Evolutionary conservation across 768 basidiomycete species (phyloP), one percentile per base, ranked within the genome.

Genomic region (Ephemerocybe angulata): DNA sequence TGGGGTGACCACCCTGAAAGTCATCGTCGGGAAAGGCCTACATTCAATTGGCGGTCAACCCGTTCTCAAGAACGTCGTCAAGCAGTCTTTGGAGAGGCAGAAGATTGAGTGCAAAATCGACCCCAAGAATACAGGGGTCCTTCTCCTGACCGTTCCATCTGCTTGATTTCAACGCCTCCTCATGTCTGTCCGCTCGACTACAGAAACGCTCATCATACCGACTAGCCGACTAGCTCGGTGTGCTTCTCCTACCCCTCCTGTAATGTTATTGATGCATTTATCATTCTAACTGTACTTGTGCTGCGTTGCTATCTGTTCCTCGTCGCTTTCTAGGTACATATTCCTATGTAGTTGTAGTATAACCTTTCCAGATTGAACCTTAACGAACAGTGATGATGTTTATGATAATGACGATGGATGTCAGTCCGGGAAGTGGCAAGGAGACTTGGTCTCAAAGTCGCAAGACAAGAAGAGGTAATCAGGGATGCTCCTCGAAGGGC

Each of bases 21-120:
- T 82, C 3, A 80, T 82, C 58, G 77, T 79, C 1, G 90, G 90
- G 19, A 94, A 91, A 66, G 95, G 95, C 2, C 67, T 88, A 30
- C 95, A 98, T 70, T 93, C 90, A 2, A 68, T 76, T 4, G 73
- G 78, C 4, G 81, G 85, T 46, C 75, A 81, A 10, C 86, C 91
- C 1, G 90, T 90, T 65, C 73, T 98, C 62, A 93, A 90, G 64
- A 86, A 88, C 12, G 88, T 87, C 1, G 83, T 98, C 35, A 82
- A 85, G 60, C 80, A 82, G 46, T 77, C 88, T 51, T 87, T 95
- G 85, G 66, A 77, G 47, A 85, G 90, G 63, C 77, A 87, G 57
- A 73, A 78, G 35, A 79, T 96, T 47, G 72, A 80, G 21, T 86
- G 88, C 15, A 74, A 79, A 48, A 72, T 90, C n/a, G 92, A 96